These are phyloP conservation scores for Eutreptiella sp. DNA, from an alignment of 208 protist genomes.

Conservation along the genomic window DNA sequence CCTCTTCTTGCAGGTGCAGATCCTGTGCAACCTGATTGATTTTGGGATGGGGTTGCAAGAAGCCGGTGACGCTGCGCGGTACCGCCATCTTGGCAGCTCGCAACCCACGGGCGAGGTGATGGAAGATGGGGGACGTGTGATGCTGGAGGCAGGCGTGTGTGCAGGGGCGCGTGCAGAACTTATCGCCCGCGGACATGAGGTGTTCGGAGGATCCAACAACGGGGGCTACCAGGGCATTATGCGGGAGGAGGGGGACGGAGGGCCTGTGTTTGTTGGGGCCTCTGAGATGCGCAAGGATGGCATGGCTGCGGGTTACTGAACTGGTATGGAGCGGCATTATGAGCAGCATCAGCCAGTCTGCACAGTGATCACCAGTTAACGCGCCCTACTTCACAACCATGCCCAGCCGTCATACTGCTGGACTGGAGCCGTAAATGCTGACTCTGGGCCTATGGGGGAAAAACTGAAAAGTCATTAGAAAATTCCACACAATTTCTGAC, in stretches of 20 bases:
- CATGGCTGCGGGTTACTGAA: slow-evolving; percentile 6
- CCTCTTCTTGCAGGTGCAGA: no score
- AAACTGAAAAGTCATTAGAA: no score
- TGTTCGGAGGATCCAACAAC: not conserved
- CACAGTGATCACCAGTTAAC: no score
- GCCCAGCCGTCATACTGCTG: no score
- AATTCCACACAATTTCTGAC: no score
- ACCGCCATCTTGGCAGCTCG: not conserved
- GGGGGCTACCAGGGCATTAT: slow-evolving; percentile 7
- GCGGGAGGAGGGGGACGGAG: no score
- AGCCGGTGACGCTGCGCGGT: slow-evolving; percentile 4
- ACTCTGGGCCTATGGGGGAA: no score
- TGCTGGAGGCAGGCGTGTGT: slow-evolving; percentile 1
- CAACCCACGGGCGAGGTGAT: slow-evolving; percentile 5
- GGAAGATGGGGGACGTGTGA: not conserved
- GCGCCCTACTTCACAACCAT: no score
- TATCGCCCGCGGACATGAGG: not conserved
- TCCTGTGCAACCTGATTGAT: slow-evolving; percentile 14
- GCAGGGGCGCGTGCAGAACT: not conserved
- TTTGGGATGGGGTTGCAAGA: slow-evolving; percentile 5
- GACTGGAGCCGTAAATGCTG: no score
- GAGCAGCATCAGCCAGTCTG: no score
- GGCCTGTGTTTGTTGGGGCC: not conserved
- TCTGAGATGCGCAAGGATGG: slow-evolving; percentile 14
- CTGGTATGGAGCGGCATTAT: no score